These are phyloP conservation scores for Fusarium keratoplasticum DNA, from an alignment of 2,329 filamentous ascomycete genomes.

Conservation along the genomic window DNA sequence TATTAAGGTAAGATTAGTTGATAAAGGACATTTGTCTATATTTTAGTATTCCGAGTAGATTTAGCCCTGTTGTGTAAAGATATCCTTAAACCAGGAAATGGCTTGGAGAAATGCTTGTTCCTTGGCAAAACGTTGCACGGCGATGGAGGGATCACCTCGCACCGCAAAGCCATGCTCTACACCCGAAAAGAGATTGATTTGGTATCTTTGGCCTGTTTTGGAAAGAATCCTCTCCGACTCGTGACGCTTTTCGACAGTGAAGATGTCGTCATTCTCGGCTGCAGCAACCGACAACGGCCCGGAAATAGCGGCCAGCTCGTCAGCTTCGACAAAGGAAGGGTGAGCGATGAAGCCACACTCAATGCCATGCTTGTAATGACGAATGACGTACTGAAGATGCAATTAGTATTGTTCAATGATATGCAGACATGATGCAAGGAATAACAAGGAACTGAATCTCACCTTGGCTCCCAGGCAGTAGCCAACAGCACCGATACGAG, in stretches of 20 bases:
- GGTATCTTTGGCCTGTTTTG: background rate
- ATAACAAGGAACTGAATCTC: background rate
- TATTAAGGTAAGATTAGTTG: background rate
- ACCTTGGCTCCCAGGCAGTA: background rate
- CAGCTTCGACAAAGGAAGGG: background rate
- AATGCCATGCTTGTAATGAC: background rate
- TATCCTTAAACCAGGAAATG: background rate
- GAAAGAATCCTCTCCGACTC: background rate
- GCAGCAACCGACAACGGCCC: background rate
- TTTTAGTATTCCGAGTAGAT: background rate
- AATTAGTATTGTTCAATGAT: background rate
- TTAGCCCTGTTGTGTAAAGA: background rate
- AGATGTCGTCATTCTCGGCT: background rate
- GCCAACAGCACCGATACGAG: background rate
- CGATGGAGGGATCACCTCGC: background rate
- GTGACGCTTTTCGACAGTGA: background rate
- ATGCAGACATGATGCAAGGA: background rate
- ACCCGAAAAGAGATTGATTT: background rate
- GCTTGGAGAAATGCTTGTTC: background rate
- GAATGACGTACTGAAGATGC: background rate
- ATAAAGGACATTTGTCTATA: background rate
- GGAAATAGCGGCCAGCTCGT: background rate
- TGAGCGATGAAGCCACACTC: background rate
- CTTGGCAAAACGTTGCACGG: background rate
- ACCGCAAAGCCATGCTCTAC: background rate